Evolutionary conservation across 1,139 yeast species (phyloP).

Genomic region (Saccharomyces hybrid): DNA sequence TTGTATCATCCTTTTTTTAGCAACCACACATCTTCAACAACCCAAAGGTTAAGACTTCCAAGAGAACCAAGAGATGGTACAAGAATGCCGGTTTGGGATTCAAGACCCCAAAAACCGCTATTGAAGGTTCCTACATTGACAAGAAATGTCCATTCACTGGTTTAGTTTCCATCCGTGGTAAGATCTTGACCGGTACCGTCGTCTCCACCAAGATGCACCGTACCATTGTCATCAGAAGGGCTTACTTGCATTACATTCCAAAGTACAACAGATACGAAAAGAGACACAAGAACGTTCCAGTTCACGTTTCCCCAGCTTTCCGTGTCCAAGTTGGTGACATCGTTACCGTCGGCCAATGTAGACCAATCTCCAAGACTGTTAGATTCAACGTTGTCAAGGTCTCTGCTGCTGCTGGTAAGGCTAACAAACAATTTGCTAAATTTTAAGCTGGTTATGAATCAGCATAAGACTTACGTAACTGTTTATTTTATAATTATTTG

Average conservation of each 20-base stretch:
- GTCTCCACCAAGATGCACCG: slow-evolving; percentile 99
- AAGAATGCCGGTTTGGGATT: slow-evolving; percentile 99
- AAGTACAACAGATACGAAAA: slow-evolving; percentile 99
- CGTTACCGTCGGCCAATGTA: slow-evolving; percentile 99
- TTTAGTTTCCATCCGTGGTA: slow-evolving; percentile 97
- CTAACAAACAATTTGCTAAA: slow-evolving; percentile 91
- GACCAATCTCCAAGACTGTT: slow-evolving; percentile 99
- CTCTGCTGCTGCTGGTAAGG: slow-evolving; percentile 78
- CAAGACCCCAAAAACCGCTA: slow-evolving; percentile 99
- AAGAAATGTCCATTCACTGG: slow-evolving; percentile 99
- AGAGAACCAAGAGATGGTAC: slow-evolving; percentile 99
- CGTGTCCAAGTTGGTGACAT: slow-evolving; percentile 99
- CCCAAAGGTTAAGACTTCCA: slow-evolving; percentile 99
- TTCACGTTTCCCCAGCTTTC: slow-evolving; percentile 99
- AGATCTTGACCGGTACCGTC: slow-evolving; percentile 97
- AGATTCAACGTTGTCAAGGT: slow-evolving; percentile 99
- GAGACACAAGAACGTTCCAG: slow-evolving; percentile 99
- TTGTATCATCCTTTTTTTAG: slow-evolving; percentile 36
- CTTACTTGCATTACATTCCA: slow-evolving; percentile 99
- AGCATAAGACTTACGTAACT: not conserved
- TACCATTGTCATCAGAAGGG: slow-evolving; percentile 99
- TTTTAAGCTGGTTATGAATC: slow-evolving; percentile 1
- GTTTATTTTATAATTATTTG: slow-evolving; percentile 3
- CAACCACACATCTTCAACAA: slow-evolving; percentile 99
- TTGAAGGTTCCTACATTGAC: slow-evolving; percentile 98